Conservation (phyloP, 2,329 filamentous ascomycete species). For the Fusarium nodosum region DNA sequence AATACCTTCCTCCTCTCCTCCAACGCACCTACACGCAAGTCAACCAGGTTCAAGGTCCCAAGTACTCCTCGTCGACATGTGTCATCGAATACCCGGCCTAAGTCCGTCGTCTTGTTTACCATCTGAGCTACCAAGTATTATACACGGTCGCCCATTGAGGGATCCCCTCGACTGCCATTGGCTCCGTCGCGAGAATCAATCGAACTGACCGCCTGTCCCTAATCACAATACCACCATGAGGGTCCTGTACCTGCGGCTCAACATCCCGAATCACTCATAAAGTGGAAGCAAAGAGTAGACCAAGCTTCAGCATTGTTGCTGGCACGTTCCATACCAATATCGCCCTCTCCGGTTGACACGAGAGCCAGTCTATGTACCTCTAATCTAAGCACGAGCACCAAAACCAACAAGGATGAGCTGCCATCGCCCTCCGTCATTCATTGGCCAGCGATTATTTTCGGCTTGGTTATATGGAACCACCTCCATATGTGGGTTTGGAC, state of each 20-base stretch:
- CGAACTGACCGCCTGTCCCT: conserved; percentile 30
- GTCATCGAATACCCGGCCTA: conserved; percentile 38
- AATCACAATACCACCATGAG: conserved; percentile 18
- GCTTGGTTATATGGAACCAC: conserved; percentile 38
- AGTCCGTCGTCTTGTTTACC: conserved; percentile 31
- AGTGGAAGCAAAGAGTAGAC: conserved; percentile 13
- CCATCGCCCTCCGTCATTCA: conserved; percentile 42
- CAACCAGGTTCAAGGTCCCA: conserved; percentile 44
- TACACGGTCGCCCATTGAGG: conserved; percentile 16
- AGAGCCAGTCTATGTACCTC: conserved; percentile 36
- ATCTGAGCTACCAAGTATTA: neutral
- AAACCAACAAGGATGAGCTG: conserved; percentile 35
- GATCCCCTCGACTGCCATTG: conserved; percentile 27
- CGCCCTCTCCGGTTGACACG: conserved; percentile 46
- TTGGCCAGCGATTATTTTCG: conserved; percentile 42
- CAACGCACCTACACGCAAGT: conserved; percentile 10
- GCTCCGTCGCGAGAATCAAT: conserved; percentile 17
- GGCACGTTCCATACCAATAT: conserved; percentile 47
- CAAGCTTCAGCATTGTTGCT: conserved; percentile 30
- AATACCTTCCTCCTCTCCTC: conserved; percentile 9
- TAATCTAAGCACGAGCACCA: conserved; percentile 36
- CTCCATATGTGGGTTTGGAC: conserved; percentile 41
- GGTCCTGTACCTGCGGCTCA: conserved; percentile 30
- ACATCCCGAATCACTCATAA: conserved; percentile 15
- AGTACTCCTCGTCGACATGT: conserved; percentile 34